phyloP scores from a whole-genome alignment of 176 grass and related monocot genomes.

The Leersia perrieri region DNA sequence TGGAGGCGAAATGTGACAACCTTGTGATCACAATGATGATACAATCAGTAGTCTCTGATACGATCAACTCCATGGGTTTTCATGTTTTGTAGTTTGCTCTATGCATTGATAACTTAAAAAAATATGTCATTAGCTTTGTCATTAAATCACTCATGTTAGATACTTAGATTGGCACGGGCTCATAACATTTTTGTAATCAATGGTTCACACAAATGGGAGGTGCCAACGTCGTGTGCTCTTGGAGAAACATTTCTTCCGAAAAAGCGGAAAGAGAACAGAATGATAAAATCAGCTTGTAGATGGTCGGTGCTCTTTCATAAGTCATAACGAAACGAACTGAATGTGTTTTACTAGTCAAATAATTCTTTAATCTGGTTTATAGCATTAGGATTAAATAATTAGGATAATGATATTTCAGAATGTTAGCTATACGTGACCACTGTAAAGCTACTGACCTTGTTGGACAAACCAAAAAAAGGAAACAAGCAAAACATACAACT shows the following conservation, averaged over 20 bases:
- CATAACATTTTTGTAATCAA: constrained; percentile 35
- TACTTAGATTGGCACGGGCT: constrained; percentile 8
- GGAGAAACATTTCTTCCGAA: not conserved
- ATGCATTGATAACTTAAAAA: constrained; percentile 26
- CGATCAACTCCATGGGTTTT: not conserved
- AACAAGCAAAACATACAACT: not conserved
- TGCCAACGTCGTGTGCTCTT: not conserved
- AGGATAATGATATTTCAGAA: too few relatives aligned
- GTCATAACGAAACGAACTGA: too few relatives aligned
- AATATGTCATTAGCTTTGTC: not conserved
- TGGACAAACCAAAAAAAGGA: not conserved
- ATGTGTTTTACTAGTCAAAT: too few relatives aligned
- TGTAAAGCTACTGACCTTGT: not conserved
- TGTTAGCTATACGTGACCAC: too few relatives aligned
- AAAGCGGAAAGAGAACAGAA: not conserved
- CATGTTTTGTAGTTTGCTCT: constrained; percentile 14
- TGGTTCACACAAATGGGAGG: not conserved
- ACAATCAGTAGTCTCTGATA: constrained; percentile 5
- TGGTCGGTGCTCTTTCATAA: too few relatives aligned
- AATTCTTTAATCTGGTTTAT: too few relatives aligned
- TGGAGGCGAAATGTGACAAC: not conserved
- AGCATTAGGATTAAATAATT: too few relatives aligned
- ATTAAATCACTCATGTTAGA: constrained; percentile 9
- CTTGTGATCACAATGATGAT: constrained; percentile 25
- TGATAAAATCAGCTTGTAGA: not conserved